Evolutionary conservation across 2,329 filamentous ascomycete genomes (phyloP).

Genomic region (Aspergillus texensis): DNA sequence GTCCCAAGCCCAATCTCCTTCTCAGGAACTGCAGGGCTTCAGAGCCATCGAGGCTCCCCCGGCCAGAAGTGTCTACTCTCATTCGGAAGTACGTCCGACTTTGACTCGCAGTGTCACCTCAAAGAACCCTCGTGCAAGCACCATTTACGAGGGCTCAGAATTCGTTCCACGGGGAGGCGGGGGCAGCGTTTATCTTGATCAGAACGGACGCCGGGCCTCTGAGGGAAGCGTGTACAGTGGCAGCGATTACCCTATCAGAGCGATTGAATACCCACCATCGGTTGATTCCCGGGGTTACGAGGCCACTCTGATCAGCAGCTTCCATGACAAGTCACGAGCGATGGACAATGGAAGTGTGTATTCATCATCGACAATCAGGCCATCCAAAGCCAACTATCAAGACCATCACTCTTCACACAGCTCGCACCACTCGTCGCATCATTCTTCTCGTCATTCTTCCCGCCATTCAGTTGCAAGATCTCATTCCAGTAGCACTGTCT

Average conservation of each 20-base stretch:
- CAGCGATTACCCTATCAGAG: conserved; percentile 39
- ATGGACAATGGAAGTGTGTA: conserved; percentile 35
- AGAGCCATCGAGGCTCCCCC: conserved; percentile 38
- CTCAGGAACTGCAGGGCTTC: conserved; percentile 28
- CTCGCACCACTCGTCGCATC: conserved; percentile 23
- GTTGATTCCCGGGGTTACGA: conserved; percentile 34
- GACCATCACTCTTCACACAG: conserved; percentile 26
- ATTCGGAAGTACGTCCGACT: conserved; percentile 33
- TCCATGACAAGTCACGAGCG: conserved; percentile 36
- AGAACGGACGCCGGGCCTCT: conserved; percentile 38
- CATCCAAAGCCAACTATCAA: conserved; percentile 32
- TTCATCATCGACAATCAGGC: conserved; percentile 41
- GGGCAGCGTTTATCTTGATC: conserved; percentile 29
- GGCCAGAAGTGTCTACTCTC: conserved; percentile 30
- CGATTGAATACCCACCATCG: conserved; percentile 42
- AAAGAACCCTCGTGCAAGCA: conserved; percentile 45
- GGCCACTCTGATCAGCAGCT: conserved; percentile 48
- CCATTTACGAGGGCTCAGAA: conserved; percentile 44
- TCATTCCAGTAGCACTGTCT: conserved; percentile 28
- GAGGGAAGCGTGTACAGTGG: conserved; percentile 41
- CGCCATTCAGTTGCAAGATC: conserved; percentile 26
- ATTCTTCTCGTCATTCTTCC: conserved; percentile 19
- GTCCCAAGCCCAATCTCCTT: conserved; percentile 26
- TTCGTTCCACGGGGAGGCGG: conserved; percentile 24
- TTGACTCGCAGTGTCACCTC: conserved; percentile 39